A percentile compares a stretch with the other conserved stretches of the same genome.
phyloP scores from a whole-genome alignment of 1,284 basidiomycete genomes.

The Schizopora paradoxa region DNA sequence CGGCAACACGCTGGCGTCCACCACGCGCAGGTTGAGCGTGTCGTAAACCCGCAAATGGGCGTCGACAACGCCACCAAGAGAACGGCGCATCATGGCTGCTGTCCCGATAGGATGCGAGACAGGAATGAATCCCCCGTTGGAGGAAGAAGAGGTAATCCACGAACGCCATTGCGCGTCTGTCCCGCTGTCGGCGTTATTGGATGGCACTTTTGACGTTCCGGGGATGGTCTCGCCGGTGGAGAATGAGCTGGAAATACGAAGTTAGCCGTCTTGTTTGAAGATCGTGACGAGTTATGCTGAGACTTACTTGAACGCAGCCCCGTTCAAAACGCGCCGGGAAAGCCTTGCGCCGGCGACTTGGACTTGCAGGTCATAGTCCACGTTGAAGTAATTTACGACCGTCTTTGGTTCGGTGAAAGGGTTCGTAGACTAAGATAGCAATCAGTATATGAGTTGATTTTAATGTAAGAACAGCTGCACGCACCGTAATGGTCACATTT shows the following conservation, averaged over 20 bases:
- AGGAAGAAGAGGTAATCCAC: conserved; percentile 13
- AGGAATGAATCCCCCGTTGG: conserved; percentile 10
- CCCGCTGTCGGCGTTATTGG: conserved; percentile 13
- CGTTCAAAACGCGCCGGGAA: conserved; percentile 39
- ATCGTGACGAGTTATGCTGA: no score
- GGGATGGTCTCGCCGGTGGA: conserved; percentile 9
- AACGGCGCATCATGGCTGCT: conserved; percentile 35
- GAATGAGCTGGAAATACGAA: no score
- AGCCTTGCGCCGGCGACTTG: conserved; percentile 45
- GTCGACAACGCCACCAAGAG: conserved; percentile 40
- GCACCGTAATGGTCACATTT: conserved; percentile 42
- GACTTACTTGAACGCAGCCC: conserved; percentile 34
- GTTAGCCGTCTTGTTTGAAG: no score
- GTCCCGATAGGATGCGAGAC: conserved; percentile 37
- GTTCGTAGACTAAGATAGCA: conserved; percentile 32
- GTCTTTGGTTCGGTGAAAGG: conserved; percentile 42
- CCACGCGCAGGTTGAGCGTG: conserved; percentile 18
- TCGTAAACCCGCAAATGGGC: conserved; percentile 24
- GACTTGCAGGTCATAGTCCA: conserved; percentile 43
- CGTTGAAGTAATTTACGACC: conserved; percentile 45
- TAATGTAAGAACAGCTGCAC: no score
- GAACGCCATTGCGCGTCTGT: conserved; percentile 17
- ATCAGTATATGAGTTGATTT: not conserved
- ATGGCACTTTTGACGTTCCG: conserved; percentile 4
- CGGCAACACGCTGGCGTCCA: conserved; percentile 20